Base-by-base conservation (phyloP, 192 early-diverging fungal genomes). In the Coemansia asiatica region DNA sequence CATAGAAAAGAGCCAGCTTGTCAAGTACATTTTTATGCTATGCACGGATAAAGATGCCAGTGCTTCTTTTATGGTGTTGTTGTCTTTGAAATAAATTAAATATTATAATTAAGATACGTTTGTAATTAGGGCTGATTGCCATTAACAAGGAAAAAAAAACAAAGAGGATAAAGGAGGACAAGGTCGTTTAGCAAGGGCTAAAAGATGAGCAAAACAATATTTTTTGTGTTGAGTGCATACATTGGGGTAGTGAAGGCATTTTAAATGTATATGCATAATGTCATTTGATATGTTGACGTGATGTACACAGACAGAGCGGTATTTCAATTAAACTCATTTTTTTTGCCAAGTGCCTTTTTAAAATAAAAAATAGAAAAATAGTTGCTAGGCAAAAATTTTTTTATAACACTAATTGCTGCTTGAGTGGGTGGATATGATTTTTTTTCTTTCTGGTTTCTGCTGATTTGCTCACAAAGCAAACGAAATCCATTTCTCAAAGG, bases 1-100 rank as follows among this genome's bases (percentile, higher is more conserved):
- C 69, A 3, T 75, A 47, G 48, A 50, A 28, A 44, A 15, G 3
- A 44, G 40, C 16, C 13, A 18, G 2, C 40, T 13, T 36, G 35
- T 10, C 35, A 36, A 36, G 35, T 36, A 36, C 35, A 10, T 44
- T 44, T 44, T 44, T 44, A 16, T 10, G n/a, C n/a, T n/a, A n/a
- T n/a, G n/a, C n/a, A n/a, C n/a, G n/a, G n/a, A n/a, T n/a, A n/a
- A n/a, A n/a, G n/a, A n/a, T n/a, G n/a, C n/a, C n/a, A 18, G 9
- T 44, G 40, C 40, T 8, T 44, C 40, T 33, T 33, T n/a, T n/a
- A n/a, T n/a, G n/a, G n/a, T n/a, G n/a, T n/a, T n/a, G n/a, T n/a
- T n/a, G n/a, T n/a, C n/a, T n/a, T n/a, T n/a, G n/a, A n/a, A 33
- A 33, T 33, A 33, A 33, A 33, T 33, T 33, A 33, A 33, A 33